Base-by-base conservation (phyloP, 176 grass and related monocot species). In the Echinochloa phyllopogon region DNA sequence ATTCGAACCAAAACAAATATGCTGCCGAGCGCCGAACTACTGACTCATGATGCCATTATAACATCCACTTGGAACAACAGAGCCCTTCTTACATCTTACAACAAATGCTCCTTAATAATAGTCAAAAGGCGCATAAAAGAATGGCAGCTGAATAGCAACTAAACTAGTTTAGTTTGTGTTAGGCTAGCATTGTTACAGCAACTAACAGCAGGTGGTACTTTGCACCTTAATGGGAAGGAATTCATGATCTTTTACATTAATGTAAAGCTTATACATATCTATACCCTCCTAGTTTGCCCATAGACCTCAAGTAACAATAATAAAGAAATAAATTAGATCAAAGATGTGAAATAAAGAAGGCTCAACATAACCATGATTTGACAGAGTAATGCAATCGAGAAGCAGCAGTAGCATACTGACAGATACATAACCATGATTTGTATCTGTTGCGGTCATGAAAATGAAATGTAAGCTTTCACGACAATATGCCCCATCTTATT, bases 401-500 rank as follows among this genome's bases (percentile, higher is more conserved):
- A n/a, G n/a, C n/a, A n/a, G n/a, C n/a, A n/a, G n/a, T n/a, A n/a
- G n/a, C n/a, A n/a, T n/a, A n/a, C n/a, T n/a, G n/a, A n/a, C n/a
- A n/a, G n/a, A n/a, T n/a, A n/a, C n/a, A n/a, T n/a, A n/a, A n/a
- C n/a, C n/a, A n/a, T n/a, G n/a, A n/a, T 55, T 56, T 70, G 36
- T 14, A 18, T 85, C 70, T 39, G 8, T n/a, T 53, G 42, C 41
- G 14, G 71, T 0, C n/a, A 29, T 44, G 10, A 57, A 47, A 57
- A 57, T 45, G 10, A 39, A 61, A 65, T 10, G 41, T 17, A 66
- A 45, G 27, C 8, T 58, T 55, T 67, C 66, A 15, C 60, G 41
- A 36, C 6, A 16, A 17, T 52, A 49, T 20, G 17, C 42, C n/a
- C 47, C 73, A 66, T 77, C 56, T 86, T 83, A 86, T 90, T 90